Conservation (phyloP, 1,284 basidiomycete species). For the Singerocomus inundabilis region DNA sequence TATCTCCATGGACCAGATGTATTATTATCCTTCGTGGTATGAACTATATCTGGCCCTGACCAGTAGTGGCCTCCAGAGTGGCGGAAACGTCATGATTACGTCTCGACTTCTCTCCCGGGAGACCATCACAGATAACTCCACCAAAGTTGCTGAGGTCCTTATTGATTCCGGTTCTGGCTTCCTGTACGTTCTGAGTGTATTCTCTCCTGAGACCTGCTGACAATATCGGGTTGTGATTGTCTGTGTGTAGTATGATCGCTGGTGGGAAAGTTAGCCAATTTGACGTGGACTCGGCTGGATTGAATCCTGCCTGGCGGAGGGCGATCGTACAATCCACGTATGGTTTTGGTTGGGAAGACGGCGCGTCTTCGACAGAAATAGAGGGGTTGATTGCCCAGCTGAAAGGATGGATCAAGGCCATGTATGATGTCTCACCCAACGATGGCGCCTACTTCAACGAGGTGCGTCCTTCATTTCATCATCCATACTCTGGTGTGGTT, state of each 20-base stretch:
- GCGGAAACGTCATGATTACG: conserved; percentile 29
- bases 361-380: conserved; percentile 28
- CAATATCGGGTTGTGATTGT: too few relatives aligned
- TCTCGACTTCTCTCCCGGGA: conserved; percentile 40
- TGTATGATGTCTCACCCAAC: conserved; percentile 26
- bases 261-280: conserved; percentile 40
- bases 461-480: conserved; percentile 27
- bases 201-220: too few relatives aligned
- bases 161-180: background rate
- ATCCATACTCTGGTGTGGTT: too few relatives aligned
- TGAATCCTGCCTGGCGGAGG: conserved; percentile 45
- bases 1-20: conserved; percentile 10
- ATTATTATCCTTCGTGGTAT: conserved; percentile 30
- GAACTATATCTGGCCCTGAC: conserved; percentile 20
- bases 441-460: conserved; percentile 45
- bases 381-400: conserved; percentile 24
- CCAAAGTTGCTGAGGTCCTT: conserved; percentile 4
- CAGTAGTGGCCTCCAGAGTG: conserved; percentile 1
- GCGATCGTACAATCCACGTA: conserved; percentile 33
- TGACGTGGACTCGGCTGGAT: conserved; percentile 37
- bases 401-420: conserved; percentile 26
- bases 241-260: conserved; percentile 37
- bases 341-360: conserved; percentile 34
- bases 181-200: conserved; percentile 4
- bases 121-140: conserved; percentile 21